These are phyloP conservation scores for Sugiyamaella mastotermitis DNA, from an alignment of 805 yeast species.

Conservation along the genomic window DNA sequence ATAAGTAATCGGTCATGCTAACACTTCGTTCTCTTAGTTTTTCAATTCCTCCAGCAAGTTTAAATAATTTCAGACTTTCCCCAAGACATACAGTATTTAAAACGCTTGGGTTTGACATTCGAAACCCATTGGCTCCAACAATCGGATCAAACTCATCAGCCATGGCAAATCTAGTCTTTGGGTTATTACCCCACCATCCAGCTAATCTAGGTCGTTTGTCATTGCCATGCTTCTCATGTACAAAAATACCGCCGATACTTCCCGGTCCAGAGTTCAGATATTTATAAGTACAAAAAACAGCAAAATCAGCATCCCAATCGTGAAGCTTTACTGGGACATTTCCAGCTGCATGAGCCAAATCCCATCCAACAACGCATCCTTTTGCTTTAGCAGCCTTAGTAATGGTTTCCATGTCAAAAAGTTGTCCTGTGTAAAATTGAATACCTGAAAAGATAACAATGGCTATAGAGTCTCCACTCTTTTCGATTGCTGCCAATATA, in stretches of 20 bases:
- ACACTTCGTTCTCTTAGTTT: constrained; percentile 51
- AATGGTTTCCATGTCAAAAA: constrained; percentile 67
- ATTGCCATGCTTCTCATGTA: constrained; percentile 46
- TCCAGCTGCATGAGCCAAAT: constrained; percentile 91
- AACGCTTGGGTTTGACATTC: constrained; percentile 89
- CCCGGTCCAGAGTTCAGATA: constrained; percentile 93
- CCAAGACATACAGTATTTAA: constrained; percentile 71
- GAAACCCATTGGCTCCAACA: constrained; percentile 77
- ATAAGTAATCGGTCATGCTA: constrained; percentile 52
- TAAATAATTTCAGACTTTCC: constrained; percentile 57
- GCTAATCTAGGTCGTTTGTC: constrained; percentile 61
- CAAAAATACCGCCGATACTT: constrained; percentile 79
- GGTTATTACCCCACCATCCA: constrained; percentile 97
- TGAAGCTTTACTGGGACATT: constrained; percentile 73
- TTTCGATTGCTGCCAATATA: constrained; percentile 51
- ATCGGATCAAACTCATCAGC: constrained; percentile 71
- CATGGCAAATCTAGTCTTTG: constrained; percentile 71
- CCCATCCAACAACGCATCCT: constrained; percentile 71
- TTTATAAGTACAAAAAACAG: constrained; percentile 91
- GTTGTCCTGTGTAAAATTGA: constrained; percentile 89
- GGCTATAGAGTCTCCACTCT: constrained; percentile 56
- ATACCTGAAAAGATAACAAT: constrained; percentile 79
- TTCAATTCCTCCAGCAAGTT: constrained; percentile 57
- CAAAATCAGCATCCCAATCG: constrained; percentile 90
- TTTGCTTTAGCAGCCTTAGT: constrained; percentile 56